A percentile compares a stretch with the other conserved stretches of the same genome.
phyloP scores from a whole-genome alignment of 2,329 filamentous ascomycete genomes.

The Nannizzia gypsea region DNA sequence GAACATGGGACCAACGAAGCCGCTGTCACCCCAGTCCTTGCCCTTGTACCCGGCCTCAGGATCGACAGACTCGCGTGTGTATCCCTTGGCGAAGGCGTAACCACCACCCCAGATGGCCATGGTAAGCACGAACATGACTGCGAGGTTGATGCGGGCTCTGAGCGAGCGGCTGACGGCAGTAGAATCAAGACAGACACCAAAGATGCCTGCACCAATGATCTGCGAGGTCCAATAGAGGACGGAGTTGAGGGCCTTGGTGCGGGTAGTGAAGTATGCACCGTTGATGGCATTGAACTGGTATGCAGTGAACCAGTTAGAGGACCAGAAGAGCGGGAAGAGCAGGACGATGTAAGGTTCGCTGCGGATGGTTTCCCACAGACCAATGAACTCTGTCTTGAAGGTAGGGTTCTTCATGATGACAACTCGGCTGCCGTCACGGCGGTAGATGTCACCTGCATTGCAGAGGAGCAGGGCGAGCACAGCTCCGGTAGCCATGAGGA shows the following conservation, averaged over 20 bases:
- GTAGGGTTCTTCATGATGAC: conserved; percentile 86
- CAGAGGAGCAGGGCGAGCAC: conserved; percentile 56
- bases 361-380: conserved; percentile 60
- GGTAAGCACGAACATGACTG: conserved; percentile 54
- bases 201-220: conserved; percentile 61
- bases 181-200: conserved; percentile 60
- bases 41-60: conserved; percentile 9
- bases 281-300: conserved; percentile 71
- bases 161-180: conserved; percentile 48
- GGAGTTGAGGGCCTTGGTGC: conserved; percentile 65
- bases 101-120: conserved; percentile 75
- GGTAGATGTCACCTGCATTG: conserved; percentile 60
- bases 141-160: conserved; percentile 55
- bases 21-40: conserved; percentile 34
- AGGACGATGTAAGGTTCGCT: conserved; percentile 61
- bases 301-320: conserved; percentile 68
- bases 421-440: conserved; percentile 64
- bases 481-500: conserved; percentile 67
- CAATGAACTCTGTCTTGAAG: conserved; percentile 66
- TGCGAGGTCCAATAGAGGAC: conserved; percentile 70
- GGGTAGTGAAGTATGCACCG: conserved; percentile 56
- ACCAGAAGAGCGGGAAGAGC: conserved; percentile 72
- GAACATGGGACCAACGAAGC: conserved; percentile 70
- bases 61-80: conserved; percentile 36
- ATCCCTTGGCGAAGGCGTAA: conserved; percentile 60